These are phyloP conservation scores for Hypoxylon sp. DNA, from an alignment of 2,329 filamentous ascomycete species.

Conservation along the genomic window DNA sequence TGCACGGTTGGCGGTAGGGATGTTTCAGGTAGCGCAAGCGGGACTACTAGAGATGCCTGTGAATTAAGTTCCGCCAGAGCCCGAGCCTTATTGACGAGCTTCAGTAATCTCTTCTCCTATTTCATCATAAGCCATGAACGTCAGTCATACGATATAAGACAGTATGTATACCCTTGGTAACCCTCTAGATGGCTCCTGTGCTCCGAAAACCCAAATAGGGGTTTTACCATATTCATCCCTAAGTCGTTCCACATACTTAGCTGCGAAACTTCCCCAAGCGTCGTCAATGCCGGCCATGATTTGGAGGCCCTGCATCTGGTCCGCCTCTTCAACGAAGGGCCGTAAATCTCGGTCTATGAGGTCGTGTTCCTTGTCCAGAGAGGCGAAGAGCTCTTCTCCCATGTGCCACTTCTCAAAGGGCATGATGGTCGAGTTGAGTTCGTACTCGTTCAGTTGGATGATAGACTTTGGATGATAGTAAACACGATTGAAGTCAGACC, in stretches of 20 bases:
- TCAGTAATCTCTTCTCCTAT: slow-evolving; percentile 73
- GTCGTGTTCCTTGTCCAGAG: slow-evolving; percentile 84
- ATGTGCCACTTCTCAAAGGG: slow-evolving; percentile 84
- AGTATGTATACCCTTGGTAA: slow-evolving; percentile 64
- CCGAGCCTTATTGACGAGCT: slow-evolving; percentile 80
- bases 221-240: slow-evolving; percentile 93
- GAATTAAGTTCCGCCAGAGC: slow-evolving; percentile 77
- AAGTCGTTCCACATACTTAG: slow-evolving; percentile 80
- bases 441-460: slow-evolving; percentile 88
- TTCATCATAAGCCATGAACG: slow-evolving; percentile 22
- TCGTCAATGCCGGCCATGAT: slow-evolving; percentile 80
- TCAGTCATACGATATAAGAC: slow-evolving; percentile 2
- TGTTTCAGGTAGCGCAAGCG: slow-evolving; percentile 75
- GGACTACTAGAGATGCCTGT: slow-evolving; percentile 83
- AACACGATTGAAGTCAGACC: slow-evolving; percentile 95
- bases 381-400: slow-evolving; percentile 81
- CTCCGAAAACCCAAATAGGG: slow-evolving; percentile 87
- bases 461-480: slow-evolving; percentile 92
- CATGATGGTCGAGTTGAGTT: slow-evolving; percentile 82
- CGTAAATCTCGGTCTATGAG: slow-evolving; percentile 91
- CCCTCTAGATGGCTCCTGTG: slow-evolving; percentile 73
- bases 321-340: slow-evolving; percentile 91
- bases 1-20: slow-evolving; percentile 70
- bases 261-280: slow-evolving; percentile 84
- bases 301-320: slow-evolving; percentile 91